A percentile compares a stretch with the other conserved stretches of the same genome.
phyloP scores from a whole-genome alignment of 768 basidiomycete genomes.

The Lyophyllum decastes region DNA sequence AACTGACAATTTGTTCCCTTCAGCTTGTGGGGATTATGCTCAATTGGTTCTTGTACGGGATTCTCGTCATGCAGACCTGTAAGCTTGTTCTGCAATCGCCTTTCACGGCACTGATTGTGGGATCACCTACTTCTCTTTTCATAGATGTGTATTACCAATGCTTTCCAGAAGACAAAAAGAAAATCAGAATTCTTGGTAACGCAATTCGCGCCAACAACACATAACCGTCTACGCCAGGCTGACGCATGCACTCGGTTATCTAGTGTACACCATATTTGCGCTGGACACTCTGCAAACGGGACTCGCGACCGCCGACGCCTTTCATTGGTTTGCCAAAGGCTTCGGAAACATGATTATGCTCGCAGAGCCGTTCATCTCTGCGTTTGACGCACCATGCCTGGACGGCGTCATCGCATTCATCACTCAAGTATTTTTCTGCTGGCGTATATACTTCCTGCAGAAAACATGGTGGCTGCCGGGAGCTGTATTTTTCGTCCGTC shows the following conservation, averaged over 20 bases:
- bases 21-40: not conserved
- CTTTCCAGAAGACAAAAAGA: not conserved
- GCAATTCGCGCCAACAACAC: no score
- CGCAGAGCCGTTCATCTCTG: constrained; percentile 20
- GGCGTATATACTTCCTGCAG: constrained; percentile 2
- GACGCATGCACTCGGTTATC: not conserved
- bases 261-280: constrained; percentile 26
- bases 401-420: constrained; percentile 7
- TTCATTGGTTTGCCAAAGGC: constrained; percentile 24
- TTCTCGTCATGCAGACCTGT: constrained; percentile 3
- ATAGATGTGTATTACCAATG: not conserved
- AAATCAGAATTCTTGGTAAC: not conserved
- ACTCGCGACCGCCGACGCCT: constrained; percentile 27
- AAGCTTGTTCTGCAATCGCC: not conserved
- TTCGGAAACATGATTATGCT: constrained; percentile 25
- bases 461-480: not conserved
- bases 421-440: constrained; percentile 3
- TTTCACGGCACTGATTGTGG: no score
- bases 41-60: constrained; percentile 1
- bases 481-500: not conserved
- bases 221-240: not conserved
- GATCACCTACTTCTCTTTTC: not conserved
- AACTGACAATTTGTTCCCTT: not conserved
- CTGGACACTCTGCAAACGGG: constrained; percentile 31
- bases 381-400: not conserved